Base-by-base conservation (phyloP, 1,284 basidiomycete genomes). In the Tetrapyrgos nigripes region DNA sequence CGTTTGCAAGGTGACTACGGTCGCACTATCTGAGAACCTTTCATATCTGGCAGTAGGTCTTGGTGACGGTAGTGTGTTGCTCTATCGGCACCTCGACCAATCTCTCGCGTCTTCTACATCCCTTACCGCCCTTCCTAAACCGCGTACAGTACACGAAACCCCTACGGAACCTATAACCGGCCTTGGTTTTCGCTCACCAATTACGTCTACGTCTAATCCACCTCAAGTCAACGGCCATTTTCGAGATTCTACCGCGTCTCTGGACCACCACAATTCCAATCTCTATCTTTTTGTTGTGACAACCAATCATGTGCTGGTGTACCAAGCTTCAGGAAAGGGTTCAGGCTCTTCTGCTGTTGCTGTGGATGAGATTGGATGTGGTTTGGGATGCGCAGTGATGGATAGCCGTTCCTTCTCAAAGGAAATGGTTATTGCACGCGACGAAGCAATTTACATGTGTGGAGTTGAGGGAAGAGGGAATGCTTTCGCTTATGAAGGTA, bases 371-470 rank as follows among this genome's bases (percentile, higher is more conserved):
- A 84, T 93, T 8, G 96, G 96, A 0, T 88, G 87, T 46, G 91
- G 85, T 0, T 75, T 98, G 4, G 91, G 92, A 1, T 99, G 97
- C 69, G 91, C 91, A 1, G 84, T 85, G 21, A 90, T 95, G 84
- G 88, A 93, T 70, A 83, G 85, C 83, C 74, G 83, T 53, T 27
- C 53, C 24, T 50, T 48, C 46, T 78, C 83, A 55, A 78, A 81
- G 40, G 86, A 93, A 69, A 87, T 98, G 66, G 84, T 97, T 11
- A 84, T 98, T 2, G 97, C 96, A 0, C 79, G 93, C 55, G 93
- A 97, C 53, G 97, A 98, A 66, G 96, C 96, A 1, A 88, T 98
- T 43, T 97, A 97, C 67, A 80, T 93, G 8, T 94, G 93, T 69
- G 89, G 91, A 0, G 84, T 86, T 0, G 93, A 96, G 23, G 94